Evolutionary conservation across 2,329 filamentous ascomycete genomes (phyloP).

Genomic region (Xylaria multiplex): DNA sequence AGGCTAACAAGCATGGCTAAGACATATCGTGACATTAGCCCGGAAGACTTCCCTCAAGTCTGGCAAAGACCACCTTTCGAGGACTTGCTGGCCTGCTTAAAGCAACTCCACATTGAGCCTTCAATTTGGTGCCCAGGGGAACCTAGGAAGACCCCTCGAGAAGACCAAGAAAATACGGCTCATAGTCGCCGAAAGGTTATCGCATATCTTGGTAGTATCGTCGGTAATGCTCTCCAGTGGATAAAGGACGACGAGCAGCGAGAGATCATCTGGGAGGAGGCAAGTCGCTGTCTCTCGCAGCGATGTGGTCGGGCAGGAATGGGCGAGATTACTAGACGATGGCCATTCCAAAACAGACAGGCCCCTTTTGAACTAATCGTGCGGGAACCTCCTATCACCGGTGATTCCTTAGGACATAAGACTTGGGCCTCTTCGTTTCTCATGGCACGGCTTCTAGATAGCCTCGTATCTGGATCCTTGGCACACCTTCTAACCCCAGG

Average conservation of each 20-base stretch:
- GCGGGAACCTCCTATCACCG: conserved; percentile 86
- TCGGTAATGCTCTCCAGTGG: conserved; percentile 75
- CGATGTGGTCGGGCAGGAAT: conserved; percentile 80
- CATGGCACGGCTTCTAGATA: conserved; percentile 76
- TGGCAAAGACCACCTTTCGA: conserved; percentile 77
- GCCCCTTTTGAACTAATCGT: conserved; percentile 72
- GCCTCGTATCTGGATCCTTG: conserved; percentile 57
- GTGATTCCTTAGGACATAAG: conserved; percentile 89
- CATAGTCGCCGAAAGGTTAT: conserved; percentile 64
- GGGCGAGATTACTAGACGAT: conserved; percentile 65
- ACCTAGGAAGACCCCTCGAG: conserved; percentile 54
- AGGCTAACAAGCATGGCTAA: conserved; percentile 30
- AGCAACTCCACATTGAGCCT: conserved; percentile 72
- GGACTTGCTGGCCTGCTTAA: conserved; percentile 72
- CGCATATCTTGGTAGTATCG: conserved; percentile 74
- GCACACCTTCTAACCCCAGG: conserved; percentile 56
- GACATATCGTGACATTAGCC: conserved; percentile 48
- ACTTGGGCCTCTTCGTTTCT: conserved; percentile 95
- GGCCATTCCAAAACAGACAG: conserved; percentile 58
- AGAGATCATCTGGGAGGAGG: conserved; percentile 79
- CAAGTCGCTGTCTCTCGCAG: conserved; percentile 83
- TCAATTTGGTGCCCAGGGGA: conserved; percentile 70
- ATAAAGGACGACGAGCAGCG: conserved; percentile 71
- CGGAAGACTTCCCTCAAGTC: conserved; percentile 79
- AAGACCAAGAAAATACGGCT: conserved; percentile 55